Evolutionary conservation across 495 filamentous ascomycete species (phyloP).

Genomic region (Hypoxylon lenormandii): DNA sequence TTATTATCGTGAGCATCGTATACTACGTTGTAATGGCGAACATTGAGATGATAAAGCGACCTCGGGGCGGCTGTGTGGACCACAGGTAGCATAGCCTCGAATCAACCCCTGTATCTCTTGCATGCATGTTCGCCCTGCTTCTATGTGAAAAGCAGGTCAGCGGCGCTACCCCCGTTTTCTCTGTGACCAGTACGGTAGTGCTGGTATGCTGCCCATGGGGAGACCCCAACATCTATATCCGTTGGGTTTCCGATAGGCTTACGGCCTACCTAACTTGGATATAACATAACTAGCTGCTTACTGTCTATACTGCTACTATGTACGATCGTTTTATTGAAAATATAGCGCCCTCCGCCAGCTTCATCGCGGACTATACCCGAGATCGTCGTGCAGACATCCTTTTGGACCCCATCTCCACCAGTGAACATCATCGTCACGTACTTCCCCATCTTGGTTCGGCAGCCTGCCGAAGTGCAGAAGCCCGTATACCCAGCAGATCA

Average conservation of each 20-base stretch:
- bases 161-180: neutral
- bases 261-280: constrained; percentile 10
- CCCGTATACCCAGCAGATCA: constrained; percentile 13
- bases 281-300: constrained; percentile 1
- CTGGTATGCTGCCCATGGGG: too few species aligned
- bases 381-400: too few species aligned
- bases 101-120: neutral
- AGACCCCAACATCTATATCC: neutral
- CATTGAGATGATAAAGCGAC: neutral
- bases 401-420: too few species aligned
- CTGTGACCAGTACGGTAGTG: too few species aligned
- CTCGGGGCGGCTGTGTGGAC: constrained; percentile 5
- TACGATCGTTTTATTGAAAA: too few species aligned
- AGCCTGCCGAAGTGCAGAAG: neutral
- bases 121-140: neutral
- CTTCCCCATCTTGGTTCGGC: constrained; percentile 4
- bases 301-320: too few species aligned
- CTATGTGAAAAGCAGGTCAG: neutral
- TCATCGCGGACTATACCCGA: too few species aligned
- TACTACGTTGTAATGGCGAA: neutral
- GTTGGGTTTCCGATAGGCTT: constrained; percentile 7
- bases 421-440: neutral
- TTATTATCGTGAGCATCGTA: neutral
- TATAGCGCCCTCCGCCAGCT: too few species aligned
- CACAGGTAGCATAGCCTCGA: neutral